Evolutionary conservation across 2,329 filamentous ascomycete genomes (phyloP).

Genomic region (Cyclaneusma minus): DNA sequence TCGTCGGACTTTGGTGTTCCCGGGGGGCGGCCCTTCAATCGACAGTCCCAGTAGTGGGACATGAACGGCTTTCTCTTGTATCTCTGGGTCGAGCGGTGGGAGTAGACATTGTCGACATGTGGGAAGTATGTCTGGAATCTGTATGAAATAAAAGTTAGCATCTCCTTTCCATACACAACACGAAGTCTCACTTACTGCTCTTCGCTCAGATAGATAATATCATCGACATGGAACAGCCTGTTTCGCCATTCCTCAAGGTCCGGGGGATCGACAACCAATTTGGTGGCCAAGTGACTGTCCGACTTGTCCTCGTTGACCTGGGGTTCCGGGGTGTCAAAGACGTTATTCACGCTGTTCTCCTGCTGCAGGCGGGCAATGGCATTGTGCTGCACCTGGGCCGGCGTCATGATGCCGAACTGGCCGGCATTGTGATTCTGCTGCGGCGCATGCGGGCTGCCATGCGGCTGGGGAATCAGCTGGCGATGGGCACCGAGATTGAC

Average conservation of each 20-base stretch:
- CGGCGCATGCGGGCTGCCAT: constrained; percentile 19
- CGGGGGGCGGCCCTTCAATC: constrained; percentile 63
- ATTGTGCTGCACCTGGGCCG: constrained; percentile 17
- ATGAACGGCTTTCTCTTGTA: constrained; percentile 75
- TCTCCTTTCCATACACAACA: too few relatives aligned
- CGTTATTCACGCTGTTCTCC: constrained; percentile 24
- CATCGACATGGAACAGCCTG: constrained; percentile 60
- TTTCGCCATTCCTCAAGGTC: constrained; percentile 54
- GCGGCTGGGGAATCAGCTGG: constrained; percentile 15
- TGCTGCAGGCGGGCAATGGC: constrained; percentile 19
- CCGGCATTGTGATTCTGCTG: constrained; percentile 21
- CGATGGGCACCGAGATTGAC: constrained; percentile 17
- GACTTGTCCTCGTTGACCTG: constrained; percentile 25
- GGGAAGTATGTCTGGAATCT: constrained; percentile 72
- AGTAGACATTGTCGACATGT: constrained; percentile 74
- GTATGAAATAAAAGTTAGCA: constrained; percentile 5
- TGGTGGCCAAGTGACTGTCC: constrained; percentile 36
- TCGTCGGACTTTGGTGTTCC: constrained; percentile 69
- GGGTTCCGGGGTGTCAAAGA: constrained; percentile 16
- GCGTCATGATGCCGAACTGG: constrained; percentile 31
- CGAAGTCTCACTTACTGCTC: constrained; percentile 41
- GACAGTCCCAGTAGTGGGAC: constrained; percentile 74
- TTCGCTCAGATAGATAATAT: constrained; percentile 55
- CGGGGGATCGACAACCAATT: constrained; percentile 49
- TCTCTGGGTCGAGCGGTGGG: constrained; percentile 64